Evolutionary conservation across 2,329 filamentous ascomycete genomes (phyloP).

Genomic region (Penicillium rolfsii): DNA sequence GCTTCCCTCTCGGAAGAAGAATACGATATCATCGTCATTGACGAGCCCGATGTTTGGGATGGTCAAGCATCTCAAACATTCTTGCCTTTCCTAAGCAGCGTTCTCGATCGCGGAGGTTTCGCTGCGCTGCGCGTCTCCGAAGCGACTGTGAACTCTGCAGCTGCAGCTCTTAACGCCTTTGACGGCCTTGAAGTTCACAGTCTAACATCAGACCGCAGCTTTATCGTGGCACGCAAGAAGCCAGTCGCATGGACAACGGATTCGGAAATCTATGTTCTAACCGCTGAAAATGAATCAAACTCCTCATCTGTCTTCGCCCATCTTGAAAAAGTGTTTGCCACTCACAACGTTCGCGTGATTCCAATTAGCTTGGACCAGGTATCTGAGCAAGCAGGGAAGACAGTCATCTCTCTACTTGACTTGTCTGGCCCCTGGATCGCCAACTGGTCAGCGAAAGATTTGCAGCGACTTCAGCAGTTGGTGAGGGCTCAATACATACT

Average conservation of each 20-base stretch:
- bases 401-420: constrained; percentile 27
- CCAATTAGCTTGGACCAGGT: constrained; percentile 18
- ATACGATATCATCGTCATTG: constrained; percentile 22
- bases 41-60: constrained; percentile 19
- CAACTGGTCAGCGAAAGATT: constrained; percentile 14
- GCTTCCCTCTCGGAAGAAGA: constrained; percentile 10
- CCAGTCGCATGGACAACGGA: constrained; percentile 20
- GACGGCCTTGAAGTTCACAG: constrained; percentile 18
- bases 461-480: constrained; percentile 18
- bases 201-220: constrained; percentile 15
- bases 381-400: constrained; percentile 17
- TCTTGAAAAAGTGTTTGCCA: constrained; percentile 18
- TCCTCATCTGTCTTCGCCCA: constrained; percentile 12
- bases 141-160: constrained; percentile 3
- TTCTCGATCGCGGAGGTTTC: constrained; percentile 17
- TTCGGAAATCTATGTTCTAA: constrained; percentile 22
- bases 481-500: constrained; percentile 24
- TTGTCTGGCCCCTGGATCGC: constrained; percentile 20
- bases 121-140: constrained; percentile 17
- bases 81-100: constrained; percentile 9
- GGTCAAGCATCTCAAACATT: constrained; percentile 3
- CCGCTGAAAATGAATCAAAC: constrained; percentile 2
- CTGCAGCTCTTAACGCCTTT: constrained; percentile 10
- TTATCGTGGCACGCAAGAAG: constrained; percentile 16
- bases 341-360: constrained; percentile 17